Percentiles rank a stretch among this genome's conserved stretches.
Evolutionary conservation across 2,329 filamentous ascomycete species (phyloP).

Genomic region (Paecilomyces variotii): DNA sequence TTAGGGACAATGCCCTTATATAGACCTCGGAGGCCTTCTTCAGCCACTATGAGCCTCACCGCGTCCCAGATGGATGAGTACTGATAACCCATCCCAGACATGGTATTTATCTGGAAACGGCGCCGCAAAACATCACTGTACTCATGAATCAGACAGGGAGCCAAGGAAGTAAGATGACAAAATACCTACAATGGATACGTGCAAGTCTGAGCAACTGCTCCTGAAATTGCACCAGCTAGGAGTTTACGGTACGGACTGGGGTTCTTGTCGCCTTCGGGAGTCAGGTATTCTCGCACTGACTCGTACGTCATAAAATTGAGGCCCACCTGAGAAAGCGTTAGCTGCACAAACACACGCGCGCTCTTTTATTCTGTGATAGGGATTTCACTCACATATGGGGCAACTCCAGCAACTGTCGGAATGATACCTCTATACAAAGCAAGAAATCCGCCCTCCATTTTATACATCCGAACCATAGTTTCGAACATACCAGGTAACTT

Average conservation of each 20-base stretch:
- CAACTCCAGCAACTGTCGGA: constrained; percentile 89
- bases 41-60: constrained; percentile 66
- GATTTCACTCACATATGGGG: constrained; percentile 64
- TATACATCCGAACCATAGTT: constrained; percentile 78
- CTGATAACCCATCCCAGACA: constrained; percentile 95
- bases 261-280: constrained; percentile 77
- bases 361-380: not conserved
- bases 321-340: constrained; percentile 56
- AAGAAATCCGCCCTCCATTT: constrained; percentile 71
- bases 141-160: not conserved
- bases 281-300: constrained; percentile 72
- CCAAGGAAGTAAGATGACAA: constrained; percentile 34
- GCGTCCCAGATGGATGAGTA: constrained; percentile 85
- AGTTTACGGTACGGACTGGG: constrained; percentile 74
- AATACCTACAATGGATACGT: constrained; percentile 87
- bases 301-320: constrained; percentile 99
- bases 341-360: not conserved
- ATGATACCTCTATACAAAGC: constrained; percentile 93
- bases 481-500: constrained; percentile 88
- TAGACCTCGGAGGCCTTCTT: constrained; percentile 76
- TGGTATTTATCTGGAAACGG: constrained; percentile 97
- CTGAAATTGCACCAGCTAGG: constrained; percentile 84
- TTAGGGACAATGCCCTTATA: constrained; percentile 98
- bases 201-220: constrained; percentile 91
- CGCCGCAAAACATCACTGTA: constrained; percentile 70